These are phyloP conservation scores for Glonium stellatum DNA, from an alignment of 495 filamentous ascomycete species.

Conservation along the genomic window DNA sequence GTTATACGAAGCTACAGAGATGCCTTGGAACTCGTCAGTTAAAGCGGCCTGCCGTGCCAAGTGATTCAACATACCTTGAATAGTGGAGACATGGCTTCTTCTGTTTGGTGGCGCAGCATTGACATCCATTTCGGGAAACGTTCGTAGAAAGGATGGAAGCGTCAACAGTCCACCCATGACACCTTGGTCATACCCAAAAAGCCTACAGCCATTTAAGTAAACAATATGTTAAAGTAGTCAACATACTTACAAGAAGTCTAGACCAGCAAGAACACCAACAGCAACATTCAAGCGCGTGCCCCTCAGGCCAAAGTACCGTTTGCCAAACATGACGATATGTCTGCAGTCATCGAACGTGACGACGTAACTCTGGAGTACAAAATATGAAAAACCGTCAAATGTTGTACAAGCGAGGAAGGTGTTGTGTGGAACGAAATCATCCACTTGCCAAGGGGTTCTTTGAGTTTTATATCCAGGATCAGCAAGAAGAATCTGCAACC, in stretches of 20 bases:
- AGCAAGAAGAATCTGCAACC: no score
- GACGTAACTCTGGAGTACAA: no score
- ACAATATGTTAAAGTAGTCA: no score
- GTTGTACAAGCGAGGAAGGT: no score
- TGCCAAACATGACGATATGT: conserved; percentile 6
- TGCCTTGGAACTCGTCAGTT: conserved; percentile 1
- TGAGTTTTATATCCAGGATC: no score
- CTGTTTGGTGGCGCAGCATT: background rate
- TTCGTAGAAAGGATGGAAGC: conserved; percentile 13
- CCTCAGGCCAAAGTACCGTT: conserved; percentile 53
- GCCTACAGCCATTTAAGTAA: background rate
- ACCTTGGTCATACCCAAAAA: conserved; percentile 30
- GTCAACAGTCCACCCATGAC: conserved; percentile 26
- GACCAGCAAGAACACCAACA: conserved; percentile 57
- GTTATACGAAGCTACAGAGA: conserved; percentile 15
- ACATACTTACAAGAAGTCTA: conserved; percentile 50
- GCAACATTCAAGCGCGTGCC: conserved; percentile 56
- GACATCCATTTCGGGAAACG: conserved; percentile 22
- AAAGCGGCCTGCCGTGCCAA: no score
- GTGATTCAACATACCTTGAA: background rate
- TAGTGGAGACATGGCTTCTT: conserved; percentile 13
- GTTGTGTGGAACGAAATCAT: no score
- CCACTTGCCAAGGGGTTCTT: no score
- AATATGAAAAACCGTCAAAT: no score
- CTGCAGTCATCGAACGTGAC: no score